phyloP scores from a whole-genome alignment of 352 stramenopile genomes.

The Phytophthora brassicae region DNA sequence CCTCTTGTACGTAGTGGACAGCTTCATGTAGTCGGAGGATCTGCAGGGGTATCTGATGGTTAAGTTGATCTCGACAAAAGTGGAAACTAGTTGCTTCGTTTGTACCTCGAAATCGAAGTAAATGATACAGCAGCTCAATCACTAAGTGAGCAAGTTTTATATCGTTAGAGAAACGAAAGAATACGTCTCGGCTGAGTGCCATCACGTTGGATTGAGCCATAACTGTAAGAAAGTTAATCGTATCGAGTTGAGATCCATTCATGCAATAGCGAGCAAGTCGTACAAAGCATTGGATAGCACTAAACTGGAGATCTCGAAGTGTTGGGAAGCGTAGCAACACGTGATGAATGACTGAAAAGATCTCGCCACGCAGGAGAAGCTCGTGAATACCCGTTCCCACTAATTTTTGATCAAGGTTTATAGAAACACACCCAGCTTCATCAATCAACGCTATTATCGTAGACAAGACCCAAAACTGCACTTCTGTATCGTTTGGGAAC shows the following conservation, averaged over 20 bases:
- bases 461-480: constrained; percentile 36
- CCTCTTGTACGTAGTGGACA: neutral
- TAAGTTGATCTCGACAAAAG: constrained; percentile 33
- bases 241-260: neutral
- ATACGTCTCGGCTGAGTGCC: constrained; percentile 17
- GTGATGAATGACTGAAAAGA: constrained; percentile 18
- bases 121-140: constrained; percentile 25
- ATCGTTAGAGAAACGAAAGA: constrained; percentile 23
- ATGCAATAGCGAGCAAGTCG: constrained; percentile 21
- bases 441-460: constrained; percentile 26
- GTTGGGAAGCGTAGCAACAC: constrained; percentile 23
- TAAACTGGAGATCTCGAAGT: constrained; percentile 21
- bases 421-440: constrained; percentile 2
- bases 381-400: constrained; percentile 12
- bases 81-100: constrained; percentile 16
- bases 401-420: neutral
- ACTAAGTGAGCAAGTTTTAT: constrained; percentile 23
- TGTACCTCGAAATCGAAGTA: constrained; percentile 17
- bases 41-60: constrained; percentile 27
- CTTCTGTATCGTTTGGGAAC: constrained; percentile 33
- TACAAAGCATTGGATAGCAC: constrained; percentile 17
- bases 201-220: constrained; percentile 26
- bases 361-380: constrained; percentile 13
- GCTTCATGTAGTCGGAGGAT: constrained; percentile 28
- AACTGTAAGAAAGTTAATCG: constrained; percentile 5